Conservation (phyloP, 805 yeast genomes). For the Blastobotrys chiropterorum region DNA sequence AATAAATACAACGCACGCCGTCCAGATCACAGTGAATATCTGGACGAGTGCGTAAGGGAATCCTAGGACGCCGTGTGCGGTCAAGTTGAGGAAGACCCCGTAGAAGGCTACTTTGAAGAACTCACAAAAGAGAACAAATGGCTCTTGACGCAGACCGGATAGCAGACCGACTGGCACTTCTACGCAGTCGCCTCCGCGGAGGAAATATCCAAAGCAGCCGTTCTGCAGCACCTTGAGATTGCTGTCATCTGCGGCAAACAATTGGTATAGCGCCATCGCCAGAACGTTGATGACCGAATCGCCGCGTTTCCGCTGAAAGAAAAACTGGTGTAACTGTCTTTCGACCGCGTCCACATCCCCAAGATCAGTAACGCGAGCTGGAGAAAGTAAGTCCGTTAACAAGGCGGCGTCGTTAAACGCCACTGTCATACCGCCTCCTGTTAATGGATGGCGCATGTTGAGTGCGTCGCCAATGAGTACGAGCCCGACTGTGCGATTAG, state of each 20-base stretch:
- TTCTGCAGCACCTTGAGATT: slow-evolving; percentile 64
- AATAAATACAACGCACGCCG: slow-evolving; percentile 73
- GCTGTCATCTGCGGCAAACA: slow-evolving; percentile 76
- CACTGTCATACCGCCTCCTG: slow-evolving; percentile 99
- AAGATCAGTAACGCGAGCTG: slow-evolving; percentile 48
- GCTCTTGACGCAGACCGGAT: slow-evolving; percentile 74
- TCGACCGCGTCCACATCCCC: slow-evolving; percentile 51
- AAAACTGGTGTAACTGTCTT: slow-evolving; percentile 59
- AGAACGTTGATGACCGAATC: slow-evolving; percentile 85
- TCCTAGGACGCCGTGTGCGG: slow-evolving; percentile 55
- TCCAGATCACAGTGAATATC: slow-evolving; percentile 57
- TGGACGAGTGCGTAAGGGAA: slow-evolving; percentile 69
- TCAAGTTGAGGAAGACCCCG: slow-evolving; percentile 64
- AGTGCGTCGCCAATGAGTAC: slow-evolving; percentile 87
- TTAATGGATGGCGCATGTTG: slow-evolving; percentile 96
- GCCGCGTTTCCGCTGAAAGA: slow-evolving; percentile 66
- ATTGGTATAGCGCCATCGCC: slow-evolving; percentile 80
- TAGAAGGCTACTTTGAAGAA: slow-evolving; percentile 89
- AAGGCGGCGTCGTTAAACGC: slow-evolving; percentile 81
- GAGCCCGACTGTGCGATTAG: slow-evolving; percentile 65
- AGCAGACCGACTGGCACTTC: slow-evolving; percentile 75
- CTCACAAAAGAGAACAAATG: slow-evolving; percentile 69
- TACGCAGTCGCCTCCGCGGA: slow-evolving; percentile 75
- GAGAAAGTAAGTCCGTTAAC: slow-evolving; percentile 56
- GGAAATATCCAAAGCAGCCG: slow-evolving; percentile 87